These are phyloP conservation scores for Jatropha curcas DNA, from an alignment of 345 rosid species.

Conservation along the genomic window DNA sequence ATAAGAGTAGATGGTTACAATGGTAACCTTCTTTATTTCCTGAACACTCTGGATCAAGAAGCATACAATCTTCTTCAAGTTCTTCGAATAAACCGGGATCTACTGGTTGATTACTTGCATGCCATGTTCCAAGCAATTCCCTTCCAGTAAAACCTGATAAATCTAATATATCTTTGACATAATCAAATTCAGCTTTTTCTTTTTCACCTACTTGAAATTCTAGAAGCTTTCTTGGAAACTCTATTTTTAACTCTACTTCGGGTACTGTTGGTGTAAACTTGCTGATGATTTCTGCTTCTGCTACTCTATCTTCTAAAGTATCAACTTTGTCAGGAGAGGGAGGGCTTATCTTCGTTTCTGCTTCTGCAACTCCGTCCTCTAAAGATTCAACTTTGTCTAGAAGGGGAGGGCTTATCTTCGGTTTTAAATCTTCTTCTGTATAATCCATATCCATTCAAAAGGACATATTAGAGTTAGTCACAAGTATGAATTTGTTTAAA, in stretches of 20 bases:
- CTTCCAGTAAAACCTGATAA: slow-evolving; percentile 64
- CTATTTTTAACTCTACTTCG: too few relatives aligned
- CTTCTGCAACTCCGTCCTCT: slow-evolving; percentile 18
- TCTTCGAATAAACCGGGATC: slow-evolving; percentile 58
- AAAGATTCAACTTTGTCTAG: not conserved
- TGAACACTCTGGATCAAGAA: slow-evolving; percentile 45
- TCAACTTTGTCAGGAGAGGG: too few relatives aligned
- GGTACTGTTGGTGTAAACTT: too few relatives aligned
- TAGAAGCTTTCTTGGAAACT: slow-evolving; percentile 14
- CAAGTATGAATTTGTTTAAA: too few relatives aligned
- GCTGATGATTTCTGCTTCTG: too few relatives aligned
- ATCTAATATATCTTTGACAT: slow-evolving; percentile 65
- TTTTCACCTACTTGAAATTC: slow-evolving; percentile 40
- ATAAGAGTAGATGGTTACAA: slow-evolving; percentile 49
- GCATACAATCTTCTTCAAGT: slow-evolving; percentile 41
- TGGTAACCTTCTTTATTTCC: slow-evolving; percentile 40
- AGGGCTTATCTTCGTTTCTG: too few relatives aligned
- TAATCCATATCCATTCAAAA: not conserved
- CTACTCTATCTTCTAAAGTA: too few relatives aligned
- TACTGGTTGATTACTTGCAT: slow-evolving; percentile 62
- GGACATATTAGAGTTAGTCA: not conserved
- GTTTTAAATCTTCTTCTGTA: slow-evolving; percentile 21
- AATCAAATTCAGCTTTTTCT: slow-evolving; percentile 51
- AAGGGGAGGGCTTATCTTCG: not conserved
- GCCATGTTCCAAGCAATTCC: slow-evolving; percentile 60